These are phyloP conservation scores for Fusarium temperatum DNA, from an alignment of 2,329 filamentous ascomycete genomes.

Conservation along the genomic window DNA sequence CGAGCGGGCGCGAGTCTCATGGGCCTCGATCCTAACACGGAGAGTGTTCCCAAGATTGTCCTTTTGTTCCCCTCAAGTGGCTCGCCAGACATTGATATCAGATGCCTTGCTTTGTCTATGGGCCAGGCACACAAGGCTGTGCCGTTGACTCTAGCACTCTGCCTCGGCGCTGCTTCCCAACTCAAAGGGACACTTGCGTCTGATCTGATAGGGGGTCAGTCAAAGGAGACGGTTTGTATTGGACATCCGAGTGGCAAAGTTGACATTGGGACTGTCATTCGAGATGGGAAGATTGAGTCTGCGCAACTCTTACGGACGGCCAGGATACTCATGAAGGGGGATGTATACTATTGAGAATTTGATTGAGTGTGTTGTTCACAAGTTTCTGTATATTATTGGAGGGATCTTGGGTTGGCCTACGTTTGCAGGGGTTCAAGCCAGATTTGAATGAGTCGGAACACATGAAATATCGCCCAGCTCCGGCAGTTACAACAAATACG, in stretches of 20 bases:
- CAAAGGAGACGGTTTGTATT: conserved; percentile 49
- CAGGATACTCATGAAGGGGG: conserved; percentile 59
- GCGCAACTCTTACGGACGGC: conserved; percentile 59
- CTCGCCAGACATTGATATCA: conserved; percentile 49
- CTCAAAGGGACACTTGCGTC: conserved; percentile 55
- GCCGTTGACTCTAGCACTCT: conserved; percentile 64
- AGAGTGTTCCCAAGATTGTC: conserved; percentile 70
- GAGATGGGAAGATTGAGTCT: conserved; percentile 51
- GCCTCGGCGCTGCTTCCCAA: conserved; percentile 58
- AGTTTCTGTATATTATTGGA: neutral
- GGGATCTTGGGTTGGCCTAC: neutral
- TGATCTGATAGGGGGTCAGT: conserved; percentile 39
- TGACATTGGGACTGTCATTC: conserved; percentile 55
- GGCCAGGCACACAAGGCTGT: conserved; percentile 66
- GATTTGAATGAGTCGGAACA: neutral
- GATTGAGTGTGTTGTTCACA: neutral
- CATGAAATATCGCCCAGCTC: neutral
- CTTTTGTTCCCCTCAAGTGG: conserved; percentile 52
- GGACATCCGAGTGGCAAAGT: conserved; percentile 58
- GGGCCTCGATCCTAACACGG: conserved; percentile 60
- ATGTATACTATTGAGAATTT: conserved; percentile 53
- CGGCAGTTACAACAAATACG: neutral
- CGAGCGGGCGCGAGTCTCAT: conserved; percentile 66
- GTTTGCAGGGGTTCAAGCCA: neutral
- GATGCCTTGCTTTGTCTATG: conserved; percentile 61